Base-by-base conservation (phyloP, 2,329 filamentous ascomycete genomes). In the Verticillium albo-atrum region DNA sequence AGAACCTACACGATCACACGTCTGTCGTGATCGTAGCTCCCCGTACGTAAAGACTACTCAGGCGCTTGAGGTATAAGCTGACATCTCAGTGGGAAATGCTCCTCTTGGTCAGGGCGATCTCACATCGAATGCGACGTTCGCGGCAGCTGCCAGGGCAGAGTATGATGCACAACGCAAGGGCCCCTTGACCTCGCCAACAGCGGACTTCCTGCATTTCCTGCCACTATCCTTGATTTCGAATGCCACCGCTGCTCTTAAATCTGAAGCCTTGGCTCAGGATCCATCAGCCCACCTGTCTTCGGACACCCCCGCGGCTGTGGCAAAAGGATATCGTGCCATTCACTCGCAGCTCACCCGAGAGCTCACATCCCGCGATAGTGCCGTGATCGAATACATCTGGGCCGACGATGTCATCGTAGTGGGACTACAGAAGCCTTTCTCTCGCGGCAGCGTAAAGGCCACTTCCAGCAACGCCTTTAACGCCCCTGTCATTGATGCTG, bases 391-490 rank as follows among this genome's bases (percentile, higher is more conserved):
- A 28, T 65, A 75, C 37, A 69, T 75, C 56, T 76, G 70, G 67
- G 64, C 68, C 58, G 61, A 71, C 65, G 65, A 63, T 63, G 15
- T 58, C 64, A 25, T 64, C 68, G 34, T 68, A 3, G 67, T 76
- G 20, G 71, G 72, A 58, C 66, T 73, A 35, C 67, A 73, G 57
- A 73, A 77, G 61, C 75, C 75, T 3, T 68, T 77, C 47, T 74
- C 71, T 42, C 70, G 76, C 14, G 76, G 77, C 26, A 72, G 70
- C 23, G 70, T 78, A 55, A 71, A 68, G 37, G 72, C 78, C 52
- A 69, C 74, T 64, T 65, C 69, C 1, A 65, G 65, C 0, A 68
- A 77, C 64, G 73, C 74, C 12, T 65, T 68, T 7, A 67, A 62
- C 3, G 65, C 67, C 25, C 75, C 76, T 1, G 57, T 71, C 6